phyloP scores from a whole-genome alignment of 352 stramenopile genomes.

The Globisporangium radiosum region DNA sequence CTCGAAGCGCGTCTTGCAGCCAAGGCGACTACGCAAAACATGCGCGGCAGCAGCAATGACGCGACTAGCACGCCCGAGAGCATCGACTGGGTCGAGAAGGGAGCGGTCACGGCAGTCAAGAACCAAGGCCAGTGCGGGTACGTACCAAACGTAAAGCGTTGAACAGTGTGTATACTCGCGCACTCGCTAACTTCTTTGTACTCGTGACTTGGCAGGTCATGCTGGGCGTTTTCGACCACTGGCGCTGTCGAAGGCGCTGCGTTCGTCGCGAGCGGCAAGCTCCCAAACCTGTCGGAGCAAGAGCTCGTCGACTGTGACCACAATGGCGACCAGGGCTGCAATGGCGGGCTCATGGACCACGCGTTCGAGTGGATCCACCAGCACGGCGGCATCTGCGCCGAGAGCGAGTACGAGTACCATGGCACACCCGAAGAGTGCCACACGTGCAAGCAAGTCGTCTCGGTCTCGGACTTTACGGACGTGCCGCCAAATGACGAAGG shows the following conservation, averaged over 20 bases:
- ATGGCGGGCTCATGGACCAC: conserved; percentile 87
- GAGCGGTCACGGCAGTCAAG: conserved; percentile 63
- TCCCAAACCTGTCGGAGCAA: conserved; percentile 86
- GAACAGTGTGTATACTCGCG: no score
- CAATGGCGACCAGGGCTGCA: conserved; percentile 82
- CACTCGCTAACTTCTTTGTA: neutral
- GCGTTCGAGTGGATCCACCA: conserved; percentile 87
- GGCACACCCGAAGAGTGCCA: conserved; percentile 25
- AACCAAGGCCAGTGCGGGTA: conserved; percentile 93
- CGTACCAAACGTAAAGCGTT: neutral
- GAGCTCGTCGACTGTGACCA: conserved; percentile 90
- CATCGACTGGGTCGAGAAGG: conserved; percentile 32
- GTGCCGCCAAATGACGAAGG: conserved; percentile 59
- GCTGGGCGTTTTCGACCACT: conserved; percentile 95
- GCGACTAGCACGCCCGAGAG: conserved; percentile 3
- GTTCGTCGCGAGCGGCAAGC: conserved; percentile 66
- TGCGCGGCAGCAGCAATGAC: neutral
- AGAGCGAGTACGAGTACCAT: conserved; percentile 81
- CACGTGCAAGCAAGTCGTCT: conserved; percentile 24
- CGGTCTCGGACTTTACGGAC: conserved; percentile 41
- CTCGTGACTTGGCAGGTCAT: conserved; percentile 43
- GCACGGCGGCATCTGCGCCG: conserved; percentile 69
- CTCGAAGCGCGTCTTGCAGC: conserved; percentile 8
- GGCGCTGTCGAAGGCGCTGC: conserved; percentile 88
- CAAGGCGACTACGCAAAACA: neutral